phyloP scores from a whole-genome alignment of 495 filamentous ascomycete genomes.

The Evernia prunastri region DNA sequence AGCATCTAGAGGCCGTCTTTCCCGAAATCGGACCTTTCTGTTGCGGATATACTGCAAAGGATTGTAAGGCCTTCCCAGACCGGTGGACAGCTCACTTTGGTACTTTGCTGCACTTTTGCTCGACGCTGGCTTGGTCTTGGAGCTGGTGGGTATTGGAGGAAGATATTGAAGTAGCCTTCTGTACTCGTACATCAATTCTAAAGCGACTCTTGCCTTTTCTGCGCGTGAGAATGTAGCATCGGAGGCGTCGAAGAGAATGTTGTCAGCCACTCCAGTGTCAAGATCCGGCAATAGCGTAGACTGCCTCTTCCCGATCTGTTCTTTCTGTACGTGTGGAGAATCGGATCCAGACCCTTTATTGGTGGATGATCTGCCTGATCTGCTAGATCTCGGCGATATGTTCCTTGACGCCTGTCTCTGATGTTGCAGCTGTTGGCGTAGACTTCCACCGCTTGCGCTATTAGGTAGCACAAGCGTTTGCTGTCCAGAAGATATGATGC shows the following conservation, averaged over 20 bases:
- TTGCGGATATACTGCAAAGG: slow-evolving; percentile 85
- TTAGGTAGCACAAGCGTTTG: slow-evolving; percentile 6
- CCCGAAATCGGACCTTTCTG: slow-evolving; percentile 67
- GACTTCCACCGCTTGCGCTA: slow-evolving; percentile 42
- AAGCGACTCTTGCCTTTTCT: slow-evolving; percentile 67
- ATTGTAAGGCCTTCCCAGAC: slow-evolving; percentile 62
- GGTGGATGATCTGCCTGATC: slow-evolving; percentile 15
- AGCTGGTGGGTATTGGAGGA: slow-evolving; percentile 48
- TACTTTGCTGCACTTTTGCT: slow-evolving; percentile 10
- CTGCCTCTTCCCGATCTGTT: neutral
- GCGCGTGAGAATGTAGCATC: slow-evolving; percentile 69
- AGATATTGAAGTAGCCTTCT: slow-evolving; percentile 66
- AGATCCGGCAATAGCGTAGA: slow-evolving; percentile 5
- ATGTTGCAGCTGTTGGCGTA: slow-evolving; percentile 59
- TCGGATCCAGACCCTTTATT: slow-evolving; percentile 1
- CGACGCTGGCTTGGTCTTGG: slow-evolving; percentile 5
- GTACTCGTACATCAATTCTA: slow-evolving; percentile 77
- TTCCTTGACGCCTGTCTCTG: slow-evolving; percentile 54
- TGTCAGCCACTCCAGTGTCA: slow-evolving; percentile 15
- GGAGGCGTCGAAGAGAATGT: slow-evolving; percentile 59
- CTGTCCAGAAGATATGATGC: slow-evolving; percentile 20
- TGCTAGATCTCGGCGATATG: slow-evolving; percentile 44
- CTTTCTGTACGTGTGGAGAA: slow-evolving; percentile 4
- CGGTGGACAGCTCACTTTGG: slow-evolving; percentile 5
- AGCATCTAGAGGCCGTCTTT: slow-evolving; percentile 61